phyloP scores from a whole-genome alignment of 108 stramenopile species.

The Pinguiococcus pyrenoidosus region DNA sequence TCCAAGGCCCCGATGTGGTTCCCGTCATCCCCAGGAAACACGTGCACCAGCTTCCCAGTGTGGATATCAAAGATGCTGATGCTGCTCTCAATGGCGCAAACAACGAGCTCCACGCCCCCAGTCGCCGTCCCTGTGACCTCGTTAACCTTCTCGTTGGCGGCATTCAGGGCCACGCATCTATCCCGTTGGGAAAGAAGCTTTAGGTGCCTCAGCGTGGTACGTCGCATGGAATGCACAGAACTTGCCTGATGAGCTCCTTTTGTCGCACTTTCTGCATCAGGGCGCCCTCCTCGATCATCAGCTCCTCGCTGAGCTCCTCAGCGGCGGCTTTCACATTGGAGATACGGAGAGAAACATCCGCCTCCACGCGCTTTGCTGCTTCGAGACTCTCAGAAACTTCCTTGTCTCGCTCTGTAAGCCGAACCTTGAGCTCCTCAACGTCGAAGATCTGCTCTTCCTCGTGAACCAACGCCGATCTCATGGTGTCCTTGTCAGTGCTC shows the following conservation, averaged over 20 bases:
- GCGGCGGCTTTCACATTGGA: neutral
- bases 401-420: constrained; percentile 25
- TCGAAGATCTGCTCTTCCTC: constrained; percentile 42
- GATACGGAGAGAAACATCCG: neutral
- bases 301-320: constrained; percentile 14
- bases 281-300: constrained; percentile 33
- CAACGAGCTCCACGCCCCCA: constrained; percentile 39
- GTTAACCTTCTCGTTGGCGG: constrained; percentile 39
- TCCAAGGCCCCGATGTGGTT: constrained; percentile 32
- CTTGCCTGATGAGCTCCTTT: constrained; percentile 24
- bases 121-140: constrained; percentile 46
- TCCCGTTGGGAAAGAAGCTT: no score
- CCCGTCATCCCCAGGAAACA: constrained; percentile 44
- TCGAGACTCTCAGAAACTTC: constrained; percentile 20
- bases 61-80: constrained; percentile 21
- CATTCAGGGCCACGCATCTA: constrained; percentile 38
- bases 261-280: constrained; percentile 40
- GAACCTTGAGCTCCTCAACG: constrained; percentile 35
- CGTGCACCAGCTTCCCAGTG: constrained; percentile 33
- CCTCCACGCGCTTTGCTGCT: neutral
- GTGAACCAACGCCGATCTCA: constrained; percentile 41
- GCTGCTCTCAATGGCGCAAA: constrained; percentile 33
- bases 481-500: constrained; percentile 32
- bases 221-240: no score
- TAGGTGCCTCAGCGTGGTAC: no score